These are phyloP conservation scores for Carex scoparia DNA, from an alignment of 176 grass and related monocot genomes.

Conservation along the genomic window DNA sequence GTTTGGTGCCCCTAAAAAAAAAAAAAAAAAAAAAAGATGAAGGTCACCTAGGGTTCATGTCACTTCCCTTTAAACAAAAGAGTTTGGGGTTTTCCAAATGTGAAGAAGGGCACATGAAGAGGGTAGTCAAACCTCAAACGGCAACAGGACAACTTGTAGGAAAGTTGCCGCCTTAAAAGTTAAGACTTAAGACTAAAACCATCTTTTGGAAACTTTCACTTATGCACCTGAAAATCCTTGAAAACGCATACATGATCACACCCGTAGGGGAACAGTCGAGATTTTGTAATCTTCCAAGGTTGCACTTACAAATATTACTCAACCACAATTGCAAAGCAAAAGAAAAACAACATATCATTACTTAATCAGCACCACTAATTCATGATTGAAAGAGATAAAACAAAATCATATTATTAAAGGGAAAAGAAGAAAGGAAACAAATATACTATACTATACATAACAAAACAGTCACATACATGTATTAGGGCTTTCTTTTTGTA, in stretches of 20 bases:
- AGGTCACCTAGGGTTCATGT: conserved; percentile 20
- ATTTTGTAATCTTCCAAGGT: neutral
- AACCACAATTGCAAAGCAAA: conserved; percentile 12
- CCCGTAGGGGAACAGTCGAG: neutral
- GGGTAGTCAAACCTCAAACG: conserved; percentile 32
- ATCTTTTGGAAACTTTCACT: neutral
- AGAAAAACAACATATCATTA: conserved; percentile 15
- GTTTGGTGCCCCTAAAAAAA: conserved; percentile 29
- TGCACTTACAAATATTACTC: neutral
- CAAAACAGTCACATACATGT: neutral
- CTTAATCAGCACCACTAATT: conserved; percentile 8
- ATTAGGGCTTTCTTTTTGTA: conserved; percentile 6
- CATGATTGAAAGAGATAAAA: conserved; percentile 13
- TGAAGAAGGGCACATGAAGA: conserved; percentile 13
- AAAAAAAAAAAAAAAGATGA: neutral
- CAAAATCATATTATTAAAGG: neutral
- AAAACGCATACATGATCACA: too few relatives aligned
- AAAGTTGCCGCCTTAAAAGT: neutral
- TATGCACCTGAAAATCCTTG: neutral
- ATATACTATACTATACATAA: neutral
- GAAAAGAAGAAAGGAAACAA: neutral
- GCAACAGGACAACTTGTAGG: conserved; percentile 22
- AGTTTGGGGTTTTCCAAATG: conserved; percentile 21
- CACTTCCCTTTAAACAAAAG: conserved; percentile 20
- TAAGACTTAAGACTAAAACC: neutral